Evolutionary conservation across 1,139 yeast species (phyloP), one percentile per base, ranked within the genome.

Genomic region (Meyerozyma elateridarum): DNA sequence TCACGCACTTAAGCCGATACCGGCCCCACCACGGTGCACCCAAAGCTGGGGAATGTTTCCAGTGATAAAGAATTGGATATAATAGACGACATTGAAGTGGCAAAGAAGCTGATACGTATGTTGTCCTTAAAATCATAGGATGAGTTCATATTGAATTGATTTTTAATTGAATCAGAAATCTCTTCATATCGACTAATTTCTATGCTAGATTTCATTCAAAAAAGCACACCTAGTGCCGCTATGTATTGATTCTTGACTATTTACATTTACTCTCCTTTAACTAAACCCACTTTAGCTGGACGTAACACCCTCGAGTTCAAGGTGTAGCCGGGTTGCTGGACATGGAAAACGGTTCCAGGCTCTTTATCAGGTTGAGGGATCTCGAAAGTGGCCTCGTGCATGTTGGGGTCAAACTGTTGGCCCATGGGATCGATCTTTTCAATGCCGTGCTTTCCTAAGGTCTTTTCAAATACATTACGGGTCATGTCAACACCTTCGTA

Each of bases 271-370:
- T 24, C 27, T 24, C 27, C 78, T 65, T 83, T 85, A 45, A 88
- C 96, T 52, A 89, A 77, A 48, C 97, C 96, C 46, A 89, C 97
- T 70, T 89, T 89, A 40, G 97, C 96, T 25, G 97, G 95, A 63
- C 97, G 79, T 54, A 89, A 73, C 28, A 88, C 95, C 56, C 96
- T 76, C 46, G 83, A 78, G 61, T 88, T 88, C 52, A 87, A 73
- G 38, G 83, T 76, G 66, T 81, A 89, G 30, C 97, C 97, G 16
- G 82, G 74, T 61, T 85, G 96, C 64, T 89, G 96, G 35, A 88
- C 96, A 51, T 78, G 88, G 78, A 88, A 85, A 36, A 89, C 85
- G 22, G 96, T 83, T 38, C 96, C 96, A 22, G 96, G 85, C 59
- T 84, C 91, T 59, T 87, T 85, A 51, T 78, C 94, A 30, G 93